Evolutionary conservation across 768 basidiomycete species (phyloP).

Genomic region (Rhodotorula paludigena): DNA sequence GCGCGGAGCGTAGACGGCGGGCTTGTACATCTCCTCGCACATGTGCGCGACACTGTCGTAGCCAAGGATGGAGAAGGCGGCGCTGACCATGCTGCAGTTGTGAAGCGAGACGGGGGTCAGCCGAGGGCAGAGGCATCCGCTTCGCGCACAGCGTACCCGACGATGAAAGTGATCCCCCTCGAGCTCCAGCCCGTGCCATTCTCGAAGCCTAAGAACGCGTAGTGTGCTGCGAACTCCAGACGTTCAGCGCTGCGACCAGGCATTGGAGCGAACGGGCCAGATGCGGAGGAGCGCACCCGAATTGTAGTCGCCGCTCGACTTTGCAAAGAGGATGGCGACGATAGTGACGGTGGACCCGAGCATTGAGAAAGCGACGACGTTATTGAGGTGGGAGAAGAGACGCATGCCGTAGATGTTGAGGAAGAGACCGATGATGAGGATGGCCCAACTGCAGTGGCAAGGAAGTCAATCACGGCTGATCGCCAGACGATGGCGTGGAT

Average conservation of each 20-base stretch:
- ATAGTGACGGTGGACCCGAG: no score
- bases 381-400: background rate
- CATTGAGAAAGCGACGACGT: background rate
- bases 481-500: no score
- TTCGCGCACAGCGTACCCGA: background rate
- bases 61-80: background rate
- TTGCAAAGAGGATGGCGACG: background rate
- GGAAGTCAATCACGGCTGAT: no score
- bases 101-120: background rate
- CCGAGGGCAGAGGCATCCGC: background rate
- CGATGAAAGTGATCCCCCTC: background rate
- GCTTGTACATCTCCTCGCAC: constrained; percentile 18
- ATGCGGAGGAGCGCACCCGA: constrained; percentile 9
- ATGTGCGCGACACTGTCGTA: constrained; percentile 4
- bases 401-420: constrained; percentile 29
- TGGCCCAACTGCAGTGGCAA: background rate
- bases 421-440: constrained; percentile 1
- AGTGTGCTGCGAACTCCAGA: constrained; percentile 3
- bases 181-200: constrained; percentile 40
- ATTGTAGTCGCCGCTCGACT: constrained; percentile 1
- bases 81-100: constrained; percentile 3
- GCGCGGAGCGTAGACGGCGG: constrained; percentile 26
- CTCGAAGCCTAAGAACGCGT: constrained; percentile 32
- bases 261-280: background rate
- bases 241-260: background rate